Base-by-base conservation (phyloP, 2,329 filamentous ascomycete genomes). In the Penicillium sp. region DNA sequence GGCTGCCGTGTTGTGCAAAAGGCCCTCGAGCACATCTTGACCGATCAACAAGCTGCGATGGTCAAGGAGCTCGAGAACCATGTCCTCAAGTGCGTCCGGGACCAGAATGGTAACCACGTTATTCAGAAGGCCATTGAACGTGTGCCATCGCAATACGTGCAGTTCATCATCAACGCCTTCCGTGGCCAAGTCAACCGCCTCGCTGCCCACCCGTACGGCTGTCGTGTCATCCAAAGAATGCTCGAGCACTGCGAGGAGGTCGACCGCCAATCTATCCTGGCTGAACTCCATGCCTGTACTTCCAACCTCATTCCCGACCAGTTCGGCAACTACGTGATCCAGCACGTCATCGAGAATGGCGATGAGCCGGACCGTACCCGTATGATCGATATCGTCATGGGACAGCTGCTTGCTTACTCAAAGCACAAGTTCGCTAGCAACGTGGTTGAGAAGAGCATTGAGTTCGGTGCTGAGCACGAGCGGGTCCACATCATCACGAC, bases 351-450 rank as follows among this genome's bases (percentile, higher is more conserved):
- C 57, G 80, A 88, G 56, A 85, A 91, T 59, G 92, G 92, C 22
- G 82, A 86, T 48, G 80, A 83, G 4, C 85, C 88, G 52, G 91
- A 97, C 66, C 85, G 87, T 18, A 80, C 81, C 13, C 85, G 81
- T 64, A 88, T 97, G 66, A 89, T 96, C 52, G 76, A 81, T 24
- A 79, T 91, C 44, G 88, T 97, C 60, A 86, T 87, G 60, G 79
- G 81, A 11, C 84, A 91, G 54, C 78, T 96, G 2, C 75, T 96
- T 38, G 77, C 78, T 1, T 87, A 91, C 64, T 96, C 92, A 24
- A 96, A 92, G 78, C 91, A 97, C 78, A 99, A 99, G 71, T 95
- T 91, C 67, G 93, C 94, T 0, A 97, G 92, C 67, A 97, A 99
- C 65, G 93, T 99, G 2, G 93, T 99, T 0, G 94, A 99, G 75